Conservation (phyloP, 2,329 filamentous ascomycete genomes). For the Sclerotinia sclerotiorum region DNA sequence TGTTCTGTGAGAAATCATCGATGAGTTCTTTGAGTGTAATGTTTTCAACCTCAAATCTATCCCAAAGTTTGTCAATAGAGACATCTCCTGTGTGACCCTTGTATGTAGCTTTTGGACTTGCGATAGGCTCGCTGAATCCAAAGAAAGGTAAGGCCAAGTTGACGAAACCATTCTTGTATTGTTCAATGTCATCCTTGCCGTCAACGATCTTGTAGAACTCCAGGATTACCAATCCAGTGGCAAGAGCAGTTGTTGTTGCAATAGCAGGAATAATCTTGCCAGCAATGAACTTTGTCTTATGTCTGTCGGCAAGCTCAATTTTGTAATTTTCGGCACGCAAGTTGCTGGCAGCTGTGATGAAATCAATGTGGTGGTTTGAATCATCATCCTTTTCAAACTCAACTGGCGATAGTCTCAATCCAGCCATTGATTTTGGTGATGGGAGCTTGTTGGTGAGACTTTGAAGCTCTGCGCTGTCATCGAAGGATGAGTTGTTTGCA, state of each 20-base stretch:
- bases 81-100: conserved; percentile 75
- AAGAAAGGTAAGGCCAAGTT: conserved; percentile 97
- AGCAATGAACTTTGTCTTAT: conserved; percentile 99
- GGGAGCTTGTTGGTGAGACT: conserved; percentile 73
- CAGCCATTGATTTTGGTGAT: conserved; percentile 74
- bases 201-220: conserved; percentile 97
- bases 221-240: conserved; percentile 87
- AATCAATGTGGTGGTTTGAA: conserved; percentile 96
- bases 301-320: conserved; percentile 85
- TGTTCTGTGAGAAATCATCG: conserved; percentile 69
- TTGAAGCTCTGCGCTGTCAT: conserved; percentile 75
- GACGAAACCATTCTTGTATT: conserved; percentile 99
- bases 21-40: conserved; percentile 83
- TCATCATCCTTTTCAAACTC: conserved; percentile 99
- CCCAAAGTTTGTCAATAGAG: conserved; percentile 93
- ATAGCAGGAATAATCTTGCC: conserved; percentile 99
- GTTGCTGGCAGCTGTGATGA: conserved; percentile 97
- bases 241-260: conserved; percentile 92
- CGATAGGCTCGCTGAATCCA: conserved; percentile 95
- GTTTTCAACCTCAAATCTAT: conserved; percentile 88
- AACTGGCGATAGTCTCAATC: conserved; percentile 86
- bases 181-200: conserved; percentile 92
- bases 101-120: conserved; percentile 90
- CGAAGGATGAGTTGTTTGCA: conserved; percentile 55
- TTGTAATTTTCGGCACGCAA: conserved; percentile 97